Evolutionary conservation across 2,329 filamentous ascomycete species (phyloP), one percentile per base, ranked within the genome.

Genomic region (Tolypocladium endophyticum): DNA sequence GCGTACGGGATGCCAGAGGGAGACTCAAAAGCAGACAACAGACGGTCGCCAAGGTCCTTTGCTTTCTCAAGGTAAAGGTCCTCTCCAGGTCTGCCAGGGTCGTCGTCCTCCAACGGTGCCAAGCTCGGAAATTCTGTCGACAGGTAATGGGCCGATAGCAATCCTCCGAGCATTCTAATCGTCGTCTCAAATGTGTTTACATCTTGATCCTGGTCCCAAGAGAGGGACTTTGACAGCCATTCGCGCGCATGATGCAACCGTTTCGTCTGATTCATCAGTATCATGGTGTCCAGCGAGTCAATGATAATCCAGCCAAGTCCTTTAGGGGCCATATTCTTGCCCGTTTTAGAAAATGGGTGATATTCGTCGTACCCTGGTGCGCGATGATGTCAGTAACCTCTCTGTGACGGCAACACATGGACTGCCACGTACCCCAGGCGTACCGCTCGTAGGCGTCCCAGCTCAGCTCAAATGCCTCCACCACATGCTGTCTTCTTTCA

Each of bases 221-320:
- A 87, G 63, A 97, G 75, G 9, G 86, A 86, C 5, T 85, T 87
- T 1, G 89, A 81, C 55, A 99, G 85, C 94, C 94, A 99, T 70
- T 96, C 84, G 59, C 93, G 83, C 35, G 94, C 93, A 69, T 95
- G 87, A 43, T 86, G 82, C 45, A 99, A 81, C 62, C 92, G 87
- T 38, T 86, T 88, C 18, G 93, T 97, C 64, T 96, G 80, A 72
- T 97, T 97, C 94, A 99, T 99, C 62, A 99, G 80, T 77, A 99
- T 99, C 81, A 97, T 84, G 0, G 94, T 99, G 73, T 99, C 94
- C 63, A 99, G 79, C 16, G 93, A 87, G 76, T 99, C 94, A 60
- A 99, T 88, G 63, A 99, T 97, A 69, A 97, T 97, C 94, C 95
- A 99, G 36, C 94, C 94, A 74, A 99, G 81, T 33, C 93, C 94